Base-by-base conservation (phyloP, 768 basidiomycete species). In the Cyclocybe aegerita region DNA sequence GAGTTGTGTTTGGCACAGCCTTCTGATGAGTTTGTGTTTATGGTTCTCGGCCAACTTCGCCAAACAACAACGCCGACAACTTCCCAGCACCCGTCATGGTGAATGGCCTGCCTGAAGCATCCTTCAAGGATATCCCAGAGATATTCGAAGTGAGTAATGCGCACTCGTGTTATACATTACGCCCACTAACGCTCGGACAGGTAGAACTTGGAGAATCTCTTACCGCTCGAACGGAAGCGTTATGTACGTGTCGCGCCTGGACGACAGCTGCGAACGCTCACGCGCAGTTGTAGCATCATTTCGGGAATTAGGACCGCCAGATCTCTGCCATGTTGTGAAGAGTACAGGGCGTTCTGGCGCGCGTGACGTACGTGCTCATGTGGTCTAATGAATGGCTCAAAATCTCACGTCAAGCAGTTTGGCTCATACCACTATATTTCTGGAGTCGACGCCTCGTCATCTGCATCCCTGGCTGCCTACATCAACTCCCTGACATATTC, bases 341-440 rank as follows among this genome's bases (percentile, higher is more conserved):
- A 93, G 85, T 42, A 90, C 87, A 0, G 93, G 93, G 6, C 79
- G 83, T 52, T 76, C 83, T 41, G 92, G 89, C 1, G 83, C 88
- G 57, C 89, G 91, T 65, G 95, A 98, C 68, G 95, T 95, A 54
- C 60, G 88, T 78, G n/a, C 7, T 31, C 48, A 37, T 32, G 48
- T n/a, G 35, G 38, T 15, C 29, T 7, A 30, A 29, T 12, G 9
- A 37, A 9, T 35, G 37, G 17, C 33, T 41, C 31, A 16, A 33
- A 44, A 37, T 31, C 48, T 61, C 30, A 53, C 32, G 53, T 49
- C 29, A 53, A 42, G 23, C 60, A 97, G 94, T 76, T 93, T 51
- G 93, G 93, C 35, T 98, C 96, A 33, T 98, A 98, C 67, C 97
- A 99, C 70, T 98, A 92, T 60, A 82, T 97, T 50, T 99, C 97